These are phyloP conservation scores for Neurospora hispaniola DNA, from an alignment of 495 filamentous ascomycete genomes.

Conservation along the genomic window DNA sequence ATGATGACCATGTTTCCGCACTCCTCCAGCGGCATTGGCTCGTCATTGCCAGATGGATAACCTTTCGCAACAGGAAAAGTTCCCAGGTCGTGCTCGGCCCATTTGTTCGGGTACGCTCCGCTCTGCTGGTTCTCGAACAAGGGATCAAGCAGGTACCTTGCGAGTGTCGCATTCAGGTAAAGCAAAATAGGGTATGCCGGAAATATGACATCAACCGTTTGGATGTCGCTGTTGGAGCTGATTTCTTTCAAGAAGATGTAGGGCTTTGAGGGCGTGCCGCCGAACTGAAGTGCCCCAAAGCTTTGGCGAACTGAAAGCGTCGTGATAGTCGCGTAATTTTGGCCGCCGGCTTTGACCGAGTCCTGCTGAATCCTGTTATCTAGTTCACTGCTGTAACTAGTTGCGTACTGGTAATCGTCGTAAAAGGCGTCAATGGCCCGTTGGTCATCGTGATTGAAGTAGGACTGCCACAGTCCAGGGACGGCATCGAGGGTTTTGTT, in stretches of 20 bases:
- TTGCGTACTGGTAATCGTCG: slow-evolving; percentile 51
- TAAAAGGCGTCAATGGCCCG: slow-evolving; percentile 59
- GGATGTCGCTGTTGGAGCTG: slow-evolving; percentile 82
- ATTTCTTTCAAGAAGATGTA: slow-evolving; percentile 93
- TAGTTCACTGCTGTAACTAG: slow-evolving; percentile 45
- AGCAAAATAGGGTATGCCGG: slow-evolving; percentile 82
- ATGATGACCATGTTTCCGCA: slow-evolving; percentile 95
- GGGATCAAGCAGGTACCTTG: slow-evolving; percentile 81
- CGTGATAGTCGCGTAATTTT: slow-evolving; percentile 73
- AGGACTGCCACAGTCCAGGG: slow-evolving; percentile 69
- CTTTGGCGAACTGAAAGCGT: slow-evolving; percentile 78
- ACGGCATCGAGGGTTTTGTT: slow-evolving; percentile 55
- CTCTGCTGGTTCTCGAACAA: slow-evolving; percentile 83
- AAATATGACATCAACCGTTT: slow-evolving; percentile 96
- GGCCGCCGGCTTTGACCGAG: slow-evolving; percentile 51
- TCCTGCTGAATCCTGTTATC: slow-evolving; percentile 60
- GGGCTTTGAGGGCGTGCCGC: slow-evolving; percentile 64
- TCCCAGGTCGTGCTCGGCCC: slow-evolving; percentile 85
- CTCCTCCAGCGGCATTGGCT: slow-evolving; percentile 92
- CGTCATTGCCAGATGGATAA: slow-evolving; percentile 71
- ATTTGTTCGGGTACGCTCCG: slow-evolving; percentile 79
- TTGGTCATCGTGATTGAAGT: slow-evolving; percentile 42
- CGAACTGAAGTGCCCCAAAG: slow-evolving; percentile 76
- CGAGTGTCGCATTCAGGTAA: slow-evolving; percentile 74
- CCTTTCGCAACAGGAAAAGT: slow-evolving; percentile 89